Percentiles rank a stretch among this genome's conserved stretches.
Conservation (phyloP, 495 filamentous ascomycete genomes). For the Penicillium dipodomyicola region DNA sequence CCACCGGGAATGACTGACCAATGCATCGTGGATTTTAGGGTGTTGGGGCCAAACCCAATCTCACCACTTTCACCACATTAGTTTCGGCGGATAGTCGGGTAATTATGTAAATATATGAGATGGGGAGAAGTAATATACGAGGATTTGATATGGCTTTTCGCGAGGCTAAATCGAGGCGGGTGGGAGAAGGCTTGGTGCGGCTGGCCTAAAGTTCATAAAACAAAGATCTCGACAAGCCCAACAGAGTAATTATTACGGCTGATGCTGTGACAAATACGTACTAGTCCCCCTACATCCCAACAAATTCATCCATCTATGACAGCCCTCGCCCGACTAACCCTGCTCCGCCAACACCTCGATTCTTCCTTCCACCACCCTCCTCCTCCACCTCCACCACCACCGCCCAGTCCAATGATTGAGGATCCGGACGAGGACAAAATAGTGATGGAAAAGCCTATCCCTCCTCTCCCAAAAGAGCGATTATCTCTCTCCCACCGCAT, state of each 20-base stretch:
- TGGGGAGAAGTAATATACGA: neutral
- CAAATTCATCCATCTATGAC: neutral
- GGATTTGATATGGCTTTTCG: neutral
- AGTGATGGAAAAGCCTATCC: neutral
- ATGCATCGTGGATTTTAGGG: neutral
- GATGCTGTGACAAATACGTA: neutral
- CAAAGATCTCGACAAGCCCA: neutral
- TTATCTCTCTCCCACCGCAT: constrained; percentile 21
- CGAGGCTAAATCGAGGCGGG: neutral
- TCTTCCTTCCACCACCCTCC: neutral
- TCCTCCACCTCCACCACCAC: neutral
- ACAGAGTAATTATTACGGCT: neutral
- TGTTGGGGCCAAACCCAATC: constrained; percentile 1
- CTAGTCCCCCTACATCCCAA: neutral
- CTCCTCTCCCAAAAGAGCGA: constrained; percentile 21
- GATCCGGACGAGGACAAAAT: neutral
- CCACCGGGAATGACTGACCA: neutral
- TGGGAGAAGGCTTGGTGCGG: neutral
- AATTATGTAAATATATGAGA: neutral
- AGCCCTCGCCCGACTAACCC: neutral
- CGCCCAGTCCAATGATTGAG: neutral
- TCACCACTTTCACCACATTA: neutral
- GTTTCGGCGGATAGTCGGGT: neutral
- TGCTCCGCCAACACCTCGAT: neutral
- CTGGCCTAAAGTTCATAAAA: constrained; percentile 1